Conservation (phyloP, 1,139 yeast genomes). For the Trichomonascaceae sp. region DNA sequence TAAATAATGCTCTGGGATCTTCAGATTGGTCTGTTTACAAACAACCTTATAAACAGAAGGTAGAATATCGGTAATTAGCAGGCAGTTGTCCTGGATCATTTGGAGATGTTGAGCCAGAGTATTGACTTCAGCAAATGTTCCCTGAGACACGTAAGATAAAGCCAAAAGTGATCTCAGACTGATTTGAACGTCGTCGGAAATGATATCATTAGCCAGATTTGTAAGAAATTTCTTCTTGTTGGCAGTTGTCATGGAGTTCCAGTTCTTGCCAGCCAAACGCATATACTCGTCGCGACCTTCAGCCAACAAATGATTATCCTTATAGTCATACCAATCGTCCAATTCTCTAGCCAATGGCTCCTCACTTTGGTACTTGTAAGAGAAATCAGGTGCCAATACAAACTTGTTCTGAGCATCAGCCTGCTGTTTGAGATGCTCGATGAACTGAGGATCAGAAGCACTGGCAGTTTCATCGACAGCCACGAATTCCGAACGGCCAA, state of each 20-base stretch:
- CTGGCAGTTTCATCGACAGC: slow-evolving; percentile 22
- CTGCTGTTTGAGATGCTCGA: slow-evolving; percentile 20
- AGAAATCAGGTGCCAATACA: slow-evolving; percentile 22
- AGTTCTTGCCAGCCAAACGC: slow-evolving; percentile 6
- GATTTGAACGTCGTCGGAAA: background rate
- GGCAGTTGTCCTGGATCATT: slow-evolving; percentile 31
- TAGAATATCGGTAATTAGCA: slow-evolving; percentile 19
- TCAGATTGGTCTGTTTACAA: slow-evolving; percentile 9
- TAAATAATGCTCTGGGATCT: slow-evolving; percentile 18
- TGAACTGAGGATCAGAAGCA: slow-evolving; percentile 16
- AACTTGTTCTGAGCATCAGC: slow-evolving; percentile 16
- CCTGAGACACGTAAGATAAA: slow-evolving; percentile 38
- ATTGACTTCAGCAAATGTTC: slow-evolving; percentile 35
- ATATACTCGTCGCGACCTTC: slow-evolving; percentile 21
- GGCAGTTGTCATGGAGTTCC: slow-evolving; percentile 13
- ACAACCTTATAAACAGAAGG: background rate
- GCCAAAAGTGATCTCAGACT: slow-evolving; percentile 12
- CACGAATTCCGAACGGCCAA: slow-evolving; percentile 18
- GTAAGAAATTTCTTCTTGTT: slow-evolving; percentile 3
- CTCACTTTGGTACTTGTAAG: slow-evolving; percentile 25
- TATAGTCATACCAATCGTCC: slow-evolving; percentile 34
- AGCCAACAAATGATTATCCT: slow-evolving; percentile 25
- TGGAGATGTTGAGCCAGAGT: slow-evolving; percentile 37
- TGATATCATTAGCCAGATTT: slow-evolving; percentile 2
- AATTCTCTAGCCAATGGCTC: slow-evolving; percentile 25